Base-by-base conservation (phyloP, 2,329 filamentous ascomycete genomes). In the Calonectria ilicicola region DNA sequence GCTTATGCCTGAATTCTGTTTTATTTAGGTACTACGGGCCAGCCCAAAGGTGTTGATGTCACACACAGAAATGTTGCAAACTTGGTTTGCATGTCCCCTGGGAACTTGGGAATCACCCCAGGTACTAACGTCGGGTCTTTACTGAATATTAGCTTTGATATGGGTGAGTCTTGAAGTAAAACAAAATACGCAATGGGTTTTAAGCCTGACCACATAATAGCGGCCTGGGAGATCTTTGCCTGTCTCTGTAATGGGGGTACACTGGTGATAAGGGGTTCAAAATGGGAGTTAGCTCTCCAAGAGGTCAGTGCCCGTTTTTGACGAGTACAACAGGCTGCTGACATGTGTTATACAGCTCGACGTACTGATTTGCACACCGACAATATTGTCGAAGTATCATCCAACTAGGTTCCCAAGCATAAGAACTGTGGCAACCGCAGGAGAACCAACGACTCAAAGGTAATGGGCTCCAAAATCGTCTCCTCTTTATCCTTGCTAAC, bases 161-260 rank as follows among this genome's bases (percentile, higher is more conserved):
- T 91, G 89, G 88, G 89, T 90, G 83, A 77, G 87, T 82, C 44
- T 17, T 40, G 42, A 66, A 67, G 72, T 71, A 58, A 66, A 63
- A 21, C 8, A 26, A 6, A 10, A 5, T 21, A 5, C 44, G 64
- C 47, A 51, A 65, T 27, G 44, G 10, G n/a, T 21, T 47, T 23
- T n/a, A 17, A 47, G n/a, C 10, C 69, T 80, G 58, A 78, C 70
- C 21, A 15, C 12, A 29, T 19, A 64, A 47, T 47, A 90, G 90
- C 88, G 26, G 89, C 89, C 15, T 91, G 90, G 90, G 90, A 91
- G 74, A 88, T 91, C n/a, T 85, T 91, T 10, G 86, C 85, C 1
- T 88, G 86, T 65, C 81, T 91, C 27, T 89, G 89, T 81, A 91
- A 91, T 60, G 89, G 89, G 23, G 89, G 89, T 6, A 91, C 89